Percentiles rank a stretch among this genome's conserved stretches.
Conservation (phyloP, 306 rosid species). For the Acmispon strigosus region DNA sequence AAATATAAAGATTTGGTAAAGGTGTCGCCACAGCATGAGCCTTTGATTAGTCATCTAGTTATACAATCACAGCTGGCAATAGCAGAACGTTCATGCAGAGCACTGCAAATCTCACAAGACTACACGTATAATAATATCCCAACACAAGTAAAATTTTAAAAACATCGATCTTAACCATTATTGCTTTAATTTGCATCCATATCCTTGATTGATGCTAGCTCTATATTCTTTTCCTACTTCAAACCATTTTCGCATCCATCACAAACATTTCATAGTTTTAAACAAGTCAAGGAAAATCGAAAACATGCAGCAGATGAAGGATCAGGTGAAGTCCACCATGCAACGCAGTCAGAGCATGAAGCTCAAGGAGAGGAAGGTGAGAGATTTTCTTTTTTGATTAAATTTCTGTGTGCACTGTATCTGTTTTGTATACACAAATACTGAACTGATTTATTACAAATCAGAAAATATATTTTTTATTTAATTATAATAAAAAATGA, state of each 20-base stretch:
- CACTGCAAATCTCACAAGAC: neutral
- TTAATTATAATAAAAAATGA: too few relatives aligned
- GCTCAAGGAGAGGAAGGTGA: slow-evolving; percentile 38
- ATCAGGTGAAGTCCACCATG: slow-evolving; percentile 11
- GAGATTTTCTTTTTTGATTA: too few relatives aligned
- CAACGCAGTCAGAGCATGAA: slow-evolving; percentile 18
- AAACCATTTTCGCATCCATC: neutral
- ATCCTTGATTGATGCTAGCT: neutral
- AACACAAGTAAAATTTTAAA: neutral
- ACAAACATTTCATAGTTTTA: neutral
- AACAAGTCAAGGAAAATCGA: neutral
- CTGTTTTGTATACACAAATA: too few relatives aligned
- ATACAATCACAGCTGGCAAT: slow-evolving; percentile 15
- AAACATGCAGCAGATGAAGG: slow-evolving; percentile 33
- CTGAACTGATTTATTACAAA: too few relatives aligned
- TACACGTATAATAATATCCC: slow-evolving; percentile 8
- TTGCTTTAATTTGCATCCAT: neutral
- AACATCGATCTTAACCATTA: neutral
- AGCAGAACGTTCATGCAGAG: slow-evolving; percentile 2
- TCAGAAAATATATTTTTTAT: too few relatives aligned
- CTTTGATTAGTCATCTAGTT: slow-evolving; percentile 14
- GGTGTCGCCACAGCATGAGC: slow-evolving; percentile 4
- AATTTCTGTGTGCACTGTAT: too few relatives aligned
- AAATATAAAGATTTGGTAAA: neutral
- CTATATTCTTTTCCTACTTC: neutral